Conservation (phyloP, 371 early-diverging fungal species). For the Lichtheimia corymbifera region DNA sequence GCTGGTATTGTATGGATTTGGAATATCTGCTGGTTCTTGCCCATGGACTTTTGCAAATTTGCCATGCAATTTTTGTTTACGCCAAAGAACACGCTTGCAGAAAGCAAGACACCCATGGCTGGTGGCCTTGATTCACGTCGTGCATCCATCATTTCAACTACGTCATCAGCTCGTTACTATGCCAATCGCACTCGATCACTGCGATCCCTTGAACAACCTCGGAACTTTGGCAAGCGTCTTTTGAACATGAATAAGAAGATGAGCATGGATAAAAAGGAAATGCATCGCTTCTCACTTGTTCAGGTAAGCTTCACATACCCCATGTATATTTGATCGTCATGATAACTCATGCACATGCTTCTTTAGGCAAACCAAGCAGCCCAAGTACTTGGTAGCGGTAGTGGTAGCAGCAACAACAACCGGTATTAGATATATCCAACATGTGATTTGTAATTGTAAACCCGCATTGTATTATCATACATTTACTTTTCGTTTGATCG, state of each 20-base stretch:
- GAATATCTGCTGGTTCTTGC: conserved; percentile 76
- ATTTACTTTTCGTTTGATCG: too few species aligned
- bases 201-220: conserved; percentile 33
- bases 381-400: not conserved
- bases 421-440: not conserved
- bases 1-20: conserved; percentile 73
- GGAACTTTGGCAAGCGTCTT: conserved; percentile 32
- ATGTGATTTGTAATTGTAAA: too few species aligned
- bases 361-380: not conserved
- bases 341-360: not conserved
- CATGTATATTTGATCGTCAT: not conserved
- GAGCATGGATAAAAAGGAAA: conserved; percentile 49
- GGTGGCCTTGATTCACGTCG: conserved; percentile 23
- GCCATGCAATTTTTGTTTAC: conserved; percentile 55
- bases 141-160: conserved; percentile 26
- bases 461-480: too few species aligned
- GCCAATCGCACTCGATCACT: conserved; percentile 42
- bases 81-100: conserved; percentile 30
- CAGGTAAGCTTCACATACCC: not conserved
- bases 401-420: not conserved
- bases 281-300: conserved; percentile 49
- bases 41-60: conserved; percentile 75
- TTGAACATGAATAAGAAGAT: conserved; percentile 24
- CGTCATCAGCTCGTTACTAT: conserved; percentile 39
- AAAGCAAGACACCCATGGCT: conserved; percentile 1